Percentiles rank a stretch among this genome's conserved stretches.
phyloP scores from a whole-genome alignment of 345 rosid genomes.

The Firmiana major region DNA sequence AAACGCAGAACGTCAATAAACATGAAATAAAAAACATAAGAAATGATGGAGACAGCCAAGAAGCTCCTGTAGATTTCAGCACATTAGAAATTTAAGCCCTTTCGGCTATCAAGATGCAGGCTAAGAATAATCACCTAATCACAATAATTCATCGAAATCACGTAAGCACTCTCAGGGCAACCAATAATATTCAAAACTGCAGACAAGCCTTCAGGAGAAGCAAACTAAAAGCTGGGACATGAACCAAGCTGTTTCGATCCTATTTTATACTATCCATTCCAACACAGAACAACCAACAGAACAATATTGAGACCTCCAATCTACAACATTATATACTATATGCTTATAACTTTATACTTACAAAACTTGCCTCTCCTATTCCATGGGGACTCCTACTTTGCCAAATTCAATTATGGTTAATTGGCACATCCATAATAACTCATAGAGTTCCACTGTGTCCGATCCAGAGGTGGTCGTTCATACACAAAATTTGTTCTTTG shows the following conservation, averaged over 20 bases:
- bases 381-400: not conserved
- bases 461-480: not conserved
- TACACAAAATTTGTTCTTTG: constrained; percentile 26
- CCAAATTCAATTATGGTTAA: not conserved
- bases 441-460: constrained; percentile 14
- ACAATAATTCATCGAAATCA: not conserved
- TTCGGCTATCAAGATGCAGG: too few relatives aligned
- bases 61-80: too few relatives aligned
- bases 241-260: not conserved
- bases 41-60: too few relatives aligned
- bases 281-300: constrained; percentile 4
- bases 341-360: not conserved
- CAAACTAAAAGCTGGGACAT: not conserved
- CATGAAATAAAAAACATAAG: too few relatives aligned
- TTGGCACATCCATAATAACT: constrained; percentile 7
- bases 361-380: constrained; percentile 7
- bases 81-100: too few relatives aligned
- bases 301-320: not conserved
- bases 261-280: not conserved
- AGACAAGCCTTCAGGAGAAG: not conserved
- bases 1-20: too few relatives aligned
- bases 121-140: not conserved
- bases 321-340: constrained; percentile 1
- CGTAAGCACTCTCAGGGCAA: not conserved
- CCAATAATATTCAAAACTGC: too few relatives aligned